phyloP scores from a whole-genome alignment of 148 eudicot species.

The Selenicereus undatus region DNA sequence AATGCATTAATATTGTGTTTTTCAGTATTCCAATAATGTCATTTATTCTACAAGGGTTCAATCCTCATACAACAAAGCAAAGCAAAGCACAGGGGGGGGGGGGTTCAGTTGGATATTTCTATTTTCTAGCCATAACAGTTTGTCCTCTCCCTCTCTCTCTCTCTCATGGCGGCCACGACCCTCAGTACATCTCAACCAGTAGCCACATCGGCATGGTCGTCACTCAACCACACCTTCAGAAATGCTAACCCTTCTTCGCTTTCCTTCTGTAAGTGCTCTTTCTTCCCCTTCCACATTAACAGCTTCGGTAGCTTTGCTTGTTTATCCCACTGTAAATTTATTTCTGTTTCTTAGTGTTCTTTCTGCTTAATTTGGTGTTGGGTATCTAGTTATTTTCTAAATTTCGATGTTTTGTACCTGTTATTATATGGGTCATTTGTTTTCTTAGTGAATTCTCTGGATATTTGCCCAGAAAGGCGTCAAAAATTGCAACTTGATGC shows the following conservation, averaged over 20 bases:
- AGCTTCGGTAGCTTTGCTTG: background rate
- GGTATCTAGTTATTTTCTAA: background rate
- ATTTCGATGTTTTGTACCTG: no score
- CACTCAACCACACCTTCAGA: background rate
- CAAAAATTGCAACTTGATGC: background rate
- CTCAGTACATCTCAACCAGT: conserved; percentile 5
- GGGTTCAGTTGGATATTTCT: background rate
- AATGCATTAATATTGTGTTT: no score
- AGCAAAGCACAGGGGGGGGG: no score
- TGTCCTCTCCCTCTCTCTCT: background rate
- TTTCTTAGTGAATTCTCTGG: background rate
- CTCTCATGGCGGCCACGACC: conserved; percentile 14
- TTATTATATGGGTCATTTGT: background rate
- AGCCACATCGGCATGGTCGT: conserved; percentile 7
- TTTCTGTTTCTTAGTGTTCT: background rate
- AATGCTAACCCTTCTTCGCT: conserved; percentile 11
- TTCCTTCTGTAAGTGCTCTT: conserved; percentile 12
- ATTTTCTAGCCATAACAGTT: no score
- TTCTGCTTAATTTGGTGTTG: background rate
- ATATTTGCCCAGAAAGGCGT: background rate
- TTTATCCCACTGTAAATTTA: background rate
- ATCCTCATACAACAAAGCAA: no score
- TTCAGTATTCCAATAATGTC: no score
- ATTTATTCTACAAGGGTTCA: no score
- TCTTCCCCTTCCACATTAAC: background rate